Evolutionary conservation across 768 basidiomycete species (phyloP), one percentile per base, ranked within the genome.

Genomic region (Crucibulum laeve): DNA sequence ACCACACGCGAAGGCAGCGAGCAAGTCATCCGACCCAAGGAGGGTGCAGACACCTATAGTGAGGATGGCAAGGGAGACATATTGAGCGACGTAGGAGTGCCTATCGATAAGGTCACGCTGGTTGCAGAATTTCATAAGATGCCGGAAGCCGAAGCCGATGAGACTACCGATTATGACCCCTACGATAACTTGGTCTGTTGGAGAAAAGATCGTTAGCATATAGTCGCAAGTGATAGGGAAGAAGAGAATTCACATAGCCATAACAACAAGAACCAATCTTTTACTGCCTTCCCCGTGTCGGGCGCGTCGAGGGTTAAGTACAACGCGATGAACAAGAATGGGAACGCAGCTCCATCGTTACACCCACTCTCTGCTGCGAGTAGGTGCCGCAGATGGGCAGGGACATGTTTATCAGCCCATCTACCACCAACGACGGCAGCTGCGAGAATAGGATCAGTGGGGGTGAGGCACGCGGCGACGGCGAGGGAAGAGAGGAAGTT

Each of bases 351-450:
- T 25, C 96, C 96, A 48, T 99, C 96, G 60, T 98, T 99, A 57
- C 91, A 91, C 5, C 91, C 95, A 44, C 82, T 84, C 65, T 97
- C 95, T 4, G 80, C 82, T 1, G 82, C 80, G 3, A 78, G 58
- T 1, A 79, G 65, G 50, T 79, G 76, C 24, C 76, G 82, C 32
- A 91, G 69, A 57, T 91, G 89, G 1, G 85, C 82, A 1, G 89
- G 90, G 18, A 98, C 95, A 56, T 97, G 95, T 60, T 97, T 96
- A 62, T 97, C 89, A 2, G 96, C 96, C 68, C 91, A 99, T 68
- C 90, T 94, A 24, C 95, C 95, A 55, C 95, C 95, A 8, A 91
- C 80, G 25, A 91, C 92, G 6, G 92, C 90, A 14, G 91, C 87
- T 0, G 92, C 92, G 40, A 96, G 77, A 58, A 93, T 93, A 30